Evolutionary conservation across 2,329 filamentous ascomycete species (phyloP), one percentile per base, ranked within the genome.

Genomic region (Neofusicoccum sp.): DNA sequence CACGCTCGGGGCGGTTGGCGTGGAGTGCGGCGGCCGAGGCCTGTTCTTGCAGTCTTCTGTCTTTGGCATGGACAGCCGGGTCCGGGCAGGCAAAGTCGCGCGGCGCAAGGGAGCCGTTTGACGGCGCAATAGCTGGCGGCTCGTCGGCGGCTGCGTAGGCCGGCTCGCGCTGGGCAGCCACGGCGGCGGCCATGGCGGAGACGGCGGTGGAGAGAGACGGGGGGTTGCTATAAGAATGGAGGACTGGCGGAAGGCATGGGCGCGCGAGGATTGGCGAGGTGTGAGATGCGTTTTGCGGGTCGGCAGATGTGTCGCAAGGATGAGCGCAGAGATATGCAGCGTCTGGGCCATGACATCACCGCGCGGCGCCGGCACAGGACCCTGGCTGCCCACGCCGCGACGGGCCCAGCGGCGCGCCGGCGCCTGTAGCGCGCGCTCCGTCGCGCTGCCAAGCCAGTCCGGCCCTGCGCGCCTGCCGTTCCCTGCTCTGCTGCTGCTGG

Each of bases 1-100:
- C 58, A 67, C 65, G 67, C 11, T 67, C 67, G 28, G 71, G 68
- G 48, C 79, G 77, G 12, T 80, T 83, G 51, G 78, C 82, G 69
- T 84, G 84, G 12, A 88, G 73, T 5, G 86, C 86, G 62, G 86
- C 84, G 9, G 80, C 82, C n/a, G 85, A 85, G 65, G 86, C 86
- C 64, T 79, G 76, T 54, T 79, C 75, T 62, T 79, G 78, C 24
- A 81, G 69, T 47, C 70, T 70, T 57, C 65, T 69, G 62, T 66
- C 65, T 65, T 71, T 72, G 66, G 67, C 65, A 63, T 79, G 72
- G 62, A 70, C 76, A 31, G 78, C 77, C 40, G 79, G 79, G 67
- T 82, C 79, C 59, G 79, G 75, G 63, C 75, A 77, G 4, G 58
- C 45, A 3, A 53, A n/a, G 2, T 53, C 47, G 40, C 44, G 38